These are phyloP conservation scores for Kalanchoe fedtschenkoi DNA, from an alignment of 164 flowering plant species.

Conservation along the genomic window DNA sequence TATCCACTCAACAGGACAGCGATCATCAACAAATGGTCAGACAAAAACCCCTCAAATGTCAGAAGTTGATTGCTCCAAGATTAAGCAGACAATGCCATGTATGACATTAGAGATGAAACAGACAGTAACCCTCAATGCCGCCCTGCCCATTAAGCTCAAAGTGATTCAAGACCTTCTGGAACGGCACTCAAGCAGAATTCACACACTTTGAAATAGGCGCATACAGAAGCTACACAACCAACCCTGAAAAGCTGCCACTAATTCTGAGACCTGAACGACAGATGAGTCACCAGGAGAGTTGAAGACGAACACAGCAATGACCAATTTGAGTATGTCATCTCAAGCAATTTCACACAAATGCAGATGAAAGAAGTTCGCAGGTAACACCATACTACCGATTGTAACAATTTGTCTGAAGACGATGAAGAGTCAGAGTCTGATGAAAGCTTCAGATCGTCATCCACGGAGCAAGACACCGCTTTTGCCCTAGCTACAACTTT, in stretches of 20 bases:
- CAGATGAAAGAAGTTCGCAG: slow-evolving; percentile 8
- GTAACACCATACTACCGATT: not conserved
- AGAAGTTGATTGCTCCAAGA: too few species aligned
- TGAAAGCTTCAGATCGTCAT: slow-evolving; percentile 10
- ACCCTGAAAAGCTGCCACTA: not conserved
- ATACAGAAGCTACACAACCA: not conserved
- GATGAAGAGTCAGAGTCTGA: slow-evolving; percentile 13
- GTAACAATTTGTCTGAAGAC: not conserved
- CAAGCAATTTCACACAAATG: not conserved
- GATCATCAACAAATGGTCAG: not conserved
- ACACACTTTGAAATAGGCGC: not conserved
- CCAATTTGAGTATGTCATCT: too few species aligned
- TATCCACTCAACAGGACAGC: not conserved
- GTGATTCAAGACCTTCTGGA: not conserved
- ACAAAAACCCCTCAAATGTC: too few species aligned
- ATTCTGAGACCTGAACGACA: not conserved
- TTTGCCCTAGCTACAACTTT: slow-evolving; percentile 5
- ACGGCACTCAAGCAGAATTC: not conserved
- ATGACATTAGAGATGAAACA: too few species aligned
- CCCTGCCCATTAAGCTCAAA: not conserved
- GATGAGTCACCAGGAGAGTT: not conserved
- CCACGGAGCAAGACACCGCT: slow-evolving; percentile 11
- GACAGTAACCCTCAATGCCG: too few species aligned
- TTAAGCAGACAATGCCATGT: too few species aligned
- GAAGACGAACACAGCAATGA: too few species aligned